phyloP scores from a whole-genome alignment of 1,284 basidiomycete genomes.

The Melampsora americana region DNA sequence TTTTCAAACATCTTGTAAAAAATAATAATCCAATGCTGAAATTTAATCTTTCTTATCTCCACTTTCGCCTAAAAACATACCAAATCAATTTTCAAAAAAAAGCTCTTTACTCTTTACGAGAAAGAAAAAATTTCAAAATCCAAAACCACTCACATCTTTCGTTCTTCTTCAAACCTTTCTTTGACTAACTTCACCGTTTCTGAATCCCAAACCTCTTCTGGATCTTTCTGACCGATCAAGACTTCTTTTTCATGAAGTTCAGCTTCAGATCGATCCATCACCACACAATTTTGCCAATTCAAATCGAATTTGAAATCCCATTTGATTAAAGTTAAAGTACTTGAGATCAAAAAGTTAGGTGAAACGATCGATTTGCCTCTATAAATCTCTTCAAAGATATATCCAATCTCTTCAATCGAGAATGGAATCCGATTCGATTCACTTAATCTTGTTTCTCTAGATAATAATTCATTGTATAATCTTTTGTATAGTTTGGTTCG shows the following conservation, averaged over 20 bases:
- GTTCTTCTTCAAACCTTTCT: conserved; percentile 23
- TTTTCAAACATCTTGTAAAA: too few relatives aligned
- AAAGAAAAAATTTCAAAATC: too few relatives aligned
- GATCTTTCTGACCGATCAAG: background rate
- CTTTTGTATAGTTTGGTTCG: conserved; percentile 77
- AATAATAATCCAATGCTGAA: too few relatives aligned
- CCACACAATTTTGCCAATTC: conserved; percentile 71
- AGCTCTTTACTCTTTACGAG: too few relatives aligned
- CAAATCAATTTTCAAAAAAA: too few relatives aligned
- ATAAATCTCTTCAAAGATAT: conserved; percentile 82
- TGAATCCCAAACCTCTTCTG: conserved; percentile 9
- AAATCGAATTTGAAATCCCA: conserved; percentile 71
- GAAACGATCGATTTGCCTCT: conserved; percentile 69
- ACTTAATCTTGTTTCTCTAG: conserved; percentile 66
- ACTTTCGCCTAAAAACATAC: too few relatives aligned
- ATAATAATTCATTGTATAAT: conserved; percentile 70
- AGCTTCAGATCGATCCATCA: conserved; percentile 72
- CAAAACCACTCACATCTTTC: conserved; percentile 7
- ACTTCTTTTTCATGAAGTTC: conserved; percentile 62
- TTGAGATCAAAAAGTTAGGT: conserved; percentile 70
- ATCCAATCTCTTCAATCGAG: conserved; percentile 72
- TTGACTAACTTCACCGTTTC: conserved; percentile 27
- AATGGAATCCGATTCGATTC: conserved; percentile 63
- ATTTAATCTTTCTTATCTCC: too few relatives aligned
- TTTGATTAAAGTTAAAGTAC: conserved; percentile 68